phyloP scores from a whole-genome alignment of 192 early-diverging fungal species.

The Diversispora epigaea region DNA sequence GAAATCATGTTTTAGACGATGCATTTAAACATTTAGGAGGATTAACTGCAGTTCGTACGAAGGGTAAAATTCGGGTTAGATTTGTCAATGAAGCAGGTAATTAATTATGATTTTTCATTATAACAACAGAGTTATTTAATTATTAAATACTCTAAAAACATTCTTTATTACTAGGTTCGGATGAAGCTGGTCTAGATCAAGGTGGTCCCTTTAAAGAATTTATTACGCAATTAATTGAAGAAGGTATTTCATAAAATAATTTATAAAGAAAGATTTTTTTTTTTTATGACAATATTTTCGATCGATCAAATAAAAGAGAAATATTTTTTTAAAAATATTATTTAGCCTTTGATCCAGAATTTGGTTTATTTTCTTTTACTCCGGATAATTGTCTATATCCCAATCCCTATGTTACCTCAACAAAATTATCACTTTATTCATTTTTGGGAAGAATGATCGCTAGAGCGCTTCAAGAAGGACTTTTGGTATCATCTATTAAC shows the following conservation, averaged over 20 bases:
- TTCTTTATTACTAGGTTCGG: slow-evolving; percentile 41
- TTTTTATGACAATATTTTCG: slow-evolving; percentile 40
- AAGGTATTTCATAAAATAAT: slow-evolving; percentile 54
- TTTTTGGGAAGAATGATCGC: slow-evolving; percentile 64
- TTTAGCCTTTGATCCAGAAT: slow-evolving; percentile 52
- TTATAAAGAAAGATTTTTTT: slow-evolving; percentile 45
- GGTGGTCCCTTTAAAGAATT: slow-evolving; percentile 81
- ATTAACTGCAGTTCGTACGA: slow-evolving; percentile 45
- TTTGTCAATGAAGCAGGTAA: slow-evolving; percentile 53
- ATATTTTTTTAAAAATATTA: slow-evolving; percentile 31
- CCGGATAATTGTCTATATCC: slow-evolving; percentile 34
- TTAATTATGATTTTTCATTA: not conserved
- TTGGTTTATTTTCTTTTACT: slow-evolving; percentile 35
- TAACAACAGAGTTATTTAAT: not conserved
- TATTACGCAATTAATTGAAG: slow-evolving; percentile 49
- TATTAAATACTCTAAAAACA: not conserved
- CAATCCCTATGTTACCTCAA: not conserved
- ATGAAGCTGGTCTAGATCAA: slow-evolving; percentile 80
- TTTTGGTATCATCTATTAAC: slow-evolving; percentile 32
- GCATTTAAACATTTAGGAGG: slow-evolving; percentile 57
- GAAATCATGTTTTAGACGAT: slow-evolving; percentile 70
- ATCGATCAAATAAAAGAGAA: not conserved
- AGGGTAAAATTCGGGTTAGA: slow-evolving; percentile 51
- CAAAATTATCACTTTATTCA: slow-evolving; percentile 42
- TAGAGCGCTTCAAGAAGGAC: slow-evolving; percentile 63